Conservation (phyloP, 208 protist species). For the Vickermania spadyakhi region DNA sequence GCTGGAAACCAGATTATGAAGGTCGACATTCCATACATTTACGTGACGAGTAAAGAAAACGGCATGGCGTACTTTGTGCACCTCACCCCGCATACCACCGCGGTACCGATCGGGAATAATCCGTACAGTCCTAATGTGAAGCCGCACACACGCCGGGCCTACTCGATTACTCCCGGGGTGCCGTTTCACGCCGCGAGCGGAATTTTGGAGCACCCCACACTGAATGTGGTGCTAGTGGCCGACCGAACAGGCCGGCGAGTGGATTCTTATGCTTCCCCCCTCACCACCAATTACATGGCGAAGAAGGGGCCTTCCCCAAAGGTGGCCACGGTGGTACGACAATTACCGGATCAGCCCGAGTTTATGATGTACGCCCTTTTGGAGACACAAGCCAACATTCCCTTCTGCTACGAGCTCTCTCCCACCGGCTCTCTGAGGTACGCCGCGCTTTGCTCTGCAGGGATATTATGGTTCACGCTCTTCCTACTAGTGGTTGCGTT, state of each 20-base stretch:
- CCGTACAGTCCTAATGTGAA: neutral
- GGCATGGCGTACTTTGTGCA: constrained; percentile 70
- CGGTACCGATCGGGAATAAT: constrained; percentile 17
- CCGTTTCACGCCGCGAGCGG: constrained; percentile 60
- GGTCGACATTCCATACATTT: constrained; percentile 64
- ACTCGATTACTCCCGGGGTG: constrained; percentile 29
- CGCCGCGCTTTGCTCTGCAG: constrained; percentile 69
- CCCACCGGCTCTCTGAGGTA: constrained; percentile 61
- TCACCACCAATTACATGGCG: constrained; percentile 19
- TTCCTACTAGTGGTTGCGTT: neutral
- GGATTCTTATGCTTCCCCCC: constrained; percentile 59
- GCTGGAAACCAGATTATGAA: constrained; percentile 3
- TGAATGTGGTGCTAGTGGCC: constrained; percentile 61
- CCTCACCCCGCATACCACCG: constrained; percentile 23
- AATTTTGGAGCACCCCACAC: constrained; percentile 74
- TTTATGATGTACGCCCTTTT: constrained; percentile 65
- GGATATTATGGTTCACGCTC: constrained; percentile 44
- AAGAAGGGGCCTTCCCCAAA: constrained; percentile 31
- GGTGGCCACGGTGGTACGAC: constrained; percentile 56
- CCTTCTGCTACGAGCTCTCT: constrained; percentile 81
- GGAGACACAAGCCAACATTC: constrained; percentile 71
- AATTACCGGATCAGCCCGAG: constrained; percentile 80
- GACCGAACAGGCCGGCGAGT: constrained; percentile 71
- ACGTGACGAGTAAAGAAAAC: constrained; percentile 87
- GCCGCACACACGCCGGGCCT: constrained; percentile 16